Conservation (phyloP, 1,284 basidiomycete genomes). For the Ganoderma meredithae region DNA sequence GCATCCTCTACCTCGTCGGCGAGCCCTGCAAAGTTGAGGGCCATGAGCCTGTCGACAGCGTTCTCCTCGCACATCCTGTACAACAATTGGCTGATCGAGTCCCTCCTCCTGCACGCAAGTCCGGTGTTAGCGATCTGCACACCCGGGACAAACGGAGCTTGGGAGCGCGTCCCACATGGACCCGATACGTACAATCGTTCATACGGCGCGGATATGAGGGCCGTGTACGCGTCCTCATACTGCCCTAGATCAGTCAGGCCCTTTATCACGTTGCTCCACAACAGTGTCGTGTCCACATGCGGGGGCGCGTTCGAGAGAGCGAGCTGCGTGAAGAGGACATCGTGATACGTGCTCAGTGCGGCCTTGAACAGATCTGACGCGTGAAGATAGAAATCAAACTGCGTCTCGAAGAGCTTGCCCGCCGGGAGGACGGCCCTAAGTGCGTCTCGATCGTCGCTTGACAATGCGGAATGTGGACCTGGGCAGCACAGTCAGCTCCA, state of each 20-base stretch:
- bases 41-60: constrained; percentile 80
- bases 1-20: constrained; percentile 90
- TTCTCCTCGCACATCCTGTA: constrained; percentile 94
- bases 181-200: constrained; percentile 73
- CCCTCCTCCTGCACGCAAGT: constrained; percentile 68
- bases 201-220: constrained; percentile 77
- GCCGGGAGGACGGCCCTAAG: constrained; percentile 69
- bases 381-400: constrained; percentile 82
- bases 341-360: constrained; percentile 61
- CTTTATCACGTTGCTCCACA: constrained; percentile 85
- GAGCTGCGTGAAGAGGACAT: constrained; percentile 78
- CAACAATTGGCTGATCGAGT: constrained; percentile 82
- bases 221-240: constrained; percentile 88
- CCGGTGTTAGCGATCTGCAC: not conserved
- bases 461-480: constrained; percentile 63
- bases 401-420: constrained; percentile 60
- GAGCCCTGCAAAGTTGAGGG: constrained; percentile 88
- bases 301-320: constrained; percentile 74
- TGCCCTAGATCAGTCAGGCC: constrained; percentile 75
- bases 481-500: constrained; percentile 5
- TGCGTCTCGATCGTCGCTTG: constrained; percentile 68
- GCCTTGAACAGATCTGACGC: constrained; percentile 77
- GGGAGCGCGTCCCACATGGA: not conserved
- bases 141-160: not conserved
- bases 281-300: constrained; percentile 60